Conservation (phyloP, 75 land plant genomes). For the Isoetes taiwanensis region DNA sequence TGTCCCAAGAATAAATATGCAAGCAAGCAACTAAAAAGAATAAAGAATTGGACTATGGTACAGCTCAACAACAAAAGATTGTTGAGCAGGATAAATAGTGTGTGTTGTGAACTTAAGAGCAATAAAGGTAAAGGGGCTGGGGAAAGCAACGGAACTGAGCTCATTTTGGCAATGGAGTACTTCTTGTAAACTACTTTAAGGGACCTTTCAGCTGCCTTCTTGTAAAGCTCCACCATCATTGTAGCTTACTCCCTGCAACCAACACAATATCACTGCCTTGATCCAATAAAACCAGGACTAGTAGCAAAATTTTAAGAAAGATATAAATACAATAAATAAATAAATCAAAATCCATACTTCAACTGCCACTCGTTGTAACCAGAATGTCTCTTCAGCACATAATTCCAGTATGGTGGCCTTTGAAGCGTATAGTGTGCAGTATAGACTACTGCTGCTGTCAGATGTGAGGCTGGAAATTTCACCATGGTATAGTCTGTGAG, state of each 20-base stretch:
- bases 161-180: slow-evolving; percentile 26
- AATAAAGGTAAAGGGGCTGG: too few relatives aligned
- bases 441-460: slow-evolving; percentile 60
- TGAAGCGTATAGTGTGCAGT: slow-evolving; percentile 30
- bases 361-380: slow-evolving; percentile 35
- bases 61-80: too few relatives aligned
- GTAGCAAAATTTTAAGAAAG: neutral
- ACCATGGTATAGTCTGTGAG: slow-evolving; percentile 40
- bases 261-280: neutral
- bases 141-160: slow-evolving; percentile 8
- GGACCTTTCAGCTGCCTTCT: slow-evolving; percentile 40
- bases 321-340: neutral
- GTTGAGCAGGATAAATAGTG: too few relatives aligned
- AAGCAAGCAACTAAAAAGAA: too few relatives aligned
- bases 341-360: slow-evolving; percentile 8
- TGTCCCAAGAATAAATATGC: too few relatives aligned
- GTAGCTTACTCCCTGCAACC: slow-evolving; percentile 53
- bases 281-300: neutral
- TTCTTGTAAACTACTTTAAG: slow-evolving; percentile 53
- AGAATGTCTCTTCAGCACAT: slow-evolving; percentile 23
- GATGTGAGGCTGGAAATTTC: slow-evolving; percentile 41
- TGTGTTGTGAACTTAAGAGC: too few relatives aligned
- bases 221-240: slow-evolving; percentile 37
- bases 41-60: too few relatives aligned
- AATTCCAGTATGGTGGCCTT: slow-evolving; percentile 28